Base-by-base conservation (phyloP, 2,329 filamentous ascomycete genomes). In the Ascomycota sp. region DNA sequence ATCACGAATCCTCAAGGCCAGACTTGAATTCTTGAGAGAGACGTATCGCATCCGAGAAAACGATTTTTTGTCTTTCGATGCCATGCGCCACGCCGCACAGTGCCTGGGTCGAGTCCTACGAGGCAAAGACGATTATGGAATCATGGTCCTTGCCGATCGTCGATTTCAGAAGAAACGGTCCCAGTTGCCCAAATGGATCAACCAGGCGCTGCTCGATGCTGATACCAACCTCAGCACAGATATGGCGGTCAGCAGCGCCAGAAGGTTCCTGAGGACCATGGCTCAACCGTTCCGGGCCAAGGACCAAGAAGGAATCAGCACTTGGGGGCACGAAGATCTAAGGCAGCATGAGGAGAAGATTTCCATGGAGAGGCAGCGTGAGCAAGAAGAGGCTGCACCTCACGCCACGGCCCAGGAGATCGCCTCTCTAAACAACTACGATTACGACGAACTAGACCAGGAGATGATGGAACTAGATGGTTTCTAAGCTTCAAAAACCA, bases 71-170 rank as follows among this genome's bases (percentile, higher is more conserved):
- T 95, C 89, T 13, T 98, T 98, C 62, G 89, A 98, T 50, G 89
- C 89, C 16, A 98, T 98, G 86, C 74, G 89, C n/a, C 89, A 98
- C 51, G 89, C 89, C 10, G 86, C 89, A 1, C 89, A 98, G 51
- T 98, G 89, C 48, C 62, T 98, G 2, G 91, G 89, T 10, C 84
- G 89, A 50, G 89, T 98, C 30, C 61, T 98, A 40, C 68, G 89
- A 45, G 89, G 89, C 21, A 98, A 98, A 53, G 91, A 98, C 49
- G 89, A 98, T 54, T 98, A 98, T 53, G 89, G 89, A n/a, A 81
- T 98, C 61, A 98, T 98, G 89, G 86, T 98, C 5, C 64, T 98
- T 25, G 89, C 91, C 2, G 89, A 98, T 52, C 75, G 81, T 30
- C 72, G 89, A 12, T 98, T 93, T 54, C 76, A 82, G 50, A 91